These are phyloP conservation scores for Zoysia pacifica DNA, from an alignment of 176 grass and related monocot genomes.

Conservation along the genomic window DNA sequence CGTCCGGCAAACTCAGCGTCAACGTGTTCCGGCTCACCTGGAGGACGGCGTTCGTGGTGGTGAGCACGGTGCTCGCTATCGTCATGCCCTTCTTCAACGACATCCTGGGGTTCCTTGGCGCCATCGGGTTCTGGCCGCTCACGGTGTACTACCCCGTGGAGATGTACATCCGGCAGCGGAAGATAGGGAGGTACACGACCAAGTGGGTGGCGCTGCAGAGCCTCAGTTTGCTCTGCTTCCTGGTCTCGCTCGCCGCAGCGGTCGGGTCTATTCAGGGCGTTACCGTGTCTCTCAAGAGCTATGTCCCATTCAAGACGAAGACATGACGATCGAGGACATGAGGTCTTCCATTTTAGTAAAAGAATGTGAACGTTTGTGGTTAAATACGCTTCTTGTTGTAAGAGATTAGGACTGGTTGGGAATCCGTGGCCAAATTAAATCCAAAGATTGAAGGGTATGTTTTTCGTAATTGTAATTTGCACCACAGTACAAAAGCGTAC, in stretches of 20 bases:
- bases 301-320: slow-evolving; percentile 69
- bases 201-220: slow-evolving; percentile 68
- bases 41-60: slow-evolving; percentile 70
- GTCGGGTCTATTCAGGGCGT: slow-evolving; percentile 71
- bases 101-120: slow-evolving; percentile 74
- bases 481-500: too few relatives aligned
- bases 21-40: slow-evolving; percentile 67
- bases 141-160: slow-evolving; percentile 90
- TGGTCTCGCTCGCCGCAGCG: slow-evolving; percentile 66
- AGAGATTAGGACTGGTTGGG: too few relatives aligned
- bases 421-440: too few relatives aligned
- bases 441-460: too few relatives aligned
- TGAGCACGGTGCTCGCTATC: slow-evolving; percentile 73
- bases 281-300: slow-evolving; percentile 53
- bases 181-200: slow-evolving; percentile 44
- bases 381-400: too few relatives aligned
- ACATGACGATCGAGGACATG: slow-evolving; percentile 30
- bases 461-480: too few relatives aligned
- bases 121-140: slow-evolving; percentile 92
- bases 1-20: slow-evolving; percentile 37
- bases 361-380: too few relatives aligned
- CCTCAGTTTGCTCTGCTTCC: slow-evolving; percentile 81
- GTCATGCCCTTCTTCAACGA: slow-evolving; percentile 96
- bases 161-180: slow-evolving; percentile 81
- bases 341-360: not conserved